These are phyloP conservation scores for Candida silvicultrix DNA, from an alignment of 805 yeast species.

Conservation along the genomic window DNA sequence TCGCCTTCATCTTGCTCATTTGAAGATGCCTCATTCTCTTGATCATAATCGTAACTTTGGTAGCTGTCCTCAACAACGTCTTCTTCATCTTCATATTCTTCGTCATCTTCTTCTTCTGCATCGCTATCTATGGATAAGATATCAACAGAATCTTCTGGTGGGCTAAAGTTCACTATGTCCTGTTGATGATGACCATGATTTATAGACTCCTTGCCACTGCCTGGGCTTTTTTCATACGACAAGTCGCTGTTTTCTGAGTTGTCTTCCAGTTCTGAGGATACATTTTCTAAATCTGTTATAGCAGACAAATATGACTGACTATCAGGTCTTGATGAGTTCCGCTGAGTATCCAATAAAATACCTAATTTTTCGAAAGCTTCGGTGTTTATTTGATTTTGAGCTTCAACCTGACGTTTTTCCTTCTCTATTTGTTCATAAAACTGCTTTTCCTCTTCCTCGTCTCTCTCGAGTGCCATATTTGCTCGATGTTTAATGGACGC, in stretches of 20 bases:
- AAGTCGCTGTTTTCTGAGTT: neutral
- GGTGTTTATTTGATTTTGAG: slow-evolving; percentile 15
- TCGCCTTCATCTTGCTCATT: slow-evolving; percentile 25
- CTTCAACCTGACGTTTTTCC: slow-evolving; percentile 21
- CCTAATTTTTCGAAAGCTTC: slow-evolving; percentile 20
- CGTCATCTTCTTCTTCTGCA: slow-evolving; percentile 12
- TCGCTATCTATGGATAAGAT: neutral
- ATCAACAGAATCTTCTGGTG: slow-evolving; percentile 21
- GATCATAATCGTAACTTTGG: neutral
- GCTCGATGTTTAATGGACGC: slow-evolving; percentile 28
- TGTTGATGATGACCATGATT: neutral
- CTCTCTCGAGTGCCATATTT: slow-evolving; percentile 22
- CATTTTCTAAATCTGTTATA: neutral
- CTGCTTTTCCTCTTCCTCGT: slow-evolving; percentile 28
- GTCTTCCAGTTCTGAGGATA: neutral
- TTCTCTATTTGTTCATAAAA: slow-evolving; percentile 29
- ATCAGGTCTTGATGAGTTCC: neutral
- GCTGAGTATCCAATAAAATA: slow-evolving; percentile 7
- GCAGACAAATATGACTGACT: neutral
- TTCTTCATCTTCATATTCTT: slow-evolving; percentile 24
- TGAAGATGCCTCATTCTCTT: slow-evolving; percentile 17
- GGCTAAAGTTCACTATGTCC: neutral
- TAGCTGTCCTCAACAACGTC: slow-evolving; percentile 15
- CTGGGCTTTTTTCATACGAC: neutral
- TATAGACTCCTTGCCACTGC: neutral